phyloP scores from a whole-genome alignment of 352 stramenopile species.

The Phytophthora tentaculata region DNA sequence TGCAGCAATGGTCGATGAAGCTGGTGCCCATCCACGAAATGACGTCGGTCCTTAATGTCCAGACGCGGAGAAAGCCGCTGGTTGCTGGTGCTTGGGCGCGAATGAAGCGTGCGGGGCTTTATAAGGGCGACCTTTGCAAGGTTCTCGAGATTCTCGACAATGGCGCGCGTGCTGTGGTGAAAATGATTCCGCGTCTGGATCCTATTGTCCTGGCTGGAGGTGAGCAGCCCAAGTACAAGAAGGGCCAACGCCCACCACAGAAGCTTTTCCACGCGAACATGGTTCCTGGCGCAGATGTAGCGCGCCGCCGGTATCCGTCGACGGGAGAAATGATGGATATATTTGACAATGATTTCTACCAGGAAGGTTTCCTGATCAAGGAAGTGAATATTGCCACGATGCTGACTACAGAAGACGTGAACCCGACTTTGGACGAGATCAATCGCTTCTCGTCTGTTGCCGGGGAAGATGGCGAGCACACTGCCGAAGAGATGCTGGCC shows the following conservation, averaged over 20 bases:
- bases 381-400: slow-evolving; percentile 90
- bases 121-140: slow-evolving; percentile 91
- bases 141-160: slow-evolving; percentile 90
- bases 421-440: slow-evolving; percentile 88
- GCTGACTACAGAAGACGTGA: slow-evolving; percentile 86
- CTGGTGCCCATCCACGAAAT: slow-evolving; percentile 91
- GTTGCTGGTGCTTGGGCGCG: slow-evolving; percentile 80
- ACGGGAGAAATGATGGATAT: slow-evolving; percentile 89
- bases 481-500: slow-evolving; percentile 66
- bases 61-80: slow-evolving; percentile 85
- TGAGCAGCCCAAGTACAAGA: slow-evolving; percentile 90
- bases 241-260: slow-evolving; percentile 84
- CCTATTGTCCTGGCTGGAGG: slow-evolving; percentile 75
- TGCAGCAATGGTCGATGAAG: slow-evolving; percentile 91
- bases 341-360: slow-evolving; percentile 90
- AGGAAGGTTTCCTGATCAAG: slow-evolving; percentile 89
- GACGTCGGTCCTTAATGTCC: slow-evolving; percentile 88
- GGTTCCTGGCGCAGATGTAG: slow-evolving; percentile 66
- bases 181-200: slow-evolving; percentile 86
- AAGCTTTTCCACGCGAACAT: slow-evolving; percentile 85
- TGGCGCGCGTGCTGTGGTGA: slow-evolving; percentile 80
- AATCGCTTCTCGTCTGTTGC: slow-evolving; percentile 83
- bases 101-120: slow-evolving; percentile 87
- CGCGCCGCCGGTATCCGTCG: slow-evolving; percentile 70
- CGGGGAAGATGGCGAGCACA: slow-evolving; percentile 74